These are phyloP conservation scores for Sanghuangporus weigelae DNA, from an alignment of 1,284 basidiomycete species.

Conservation along the genomic window DNA sequence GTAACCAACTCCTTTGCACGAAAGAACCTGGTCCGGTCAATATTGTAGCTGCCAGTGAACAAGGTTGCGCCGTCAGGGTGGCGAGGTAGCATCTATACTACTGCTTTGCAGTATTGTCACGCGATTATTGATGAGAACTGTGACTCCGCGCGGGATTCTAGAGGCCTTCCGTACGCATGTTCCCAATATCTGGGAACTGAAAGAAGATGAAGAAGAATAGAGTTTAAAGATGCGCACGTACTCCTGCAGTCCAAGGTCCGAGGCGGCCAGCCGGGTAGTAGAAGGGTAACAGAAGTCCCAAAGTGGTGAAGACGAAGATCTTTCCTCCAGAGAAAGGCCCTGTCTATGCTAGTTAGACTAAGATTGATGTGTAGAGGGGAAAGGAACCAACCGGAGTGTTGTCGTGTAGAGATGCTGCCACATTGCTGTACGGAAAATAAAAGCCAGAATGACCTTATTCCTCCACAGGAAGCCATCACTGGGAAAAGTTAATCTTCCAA, in stretches of 20 bases:
- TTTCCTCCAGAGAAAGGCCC: not conserved
- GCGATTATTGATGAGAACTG: not conserved
- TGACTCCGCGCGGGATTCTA: not conserved
- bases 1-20: not conserved
- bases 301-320: not conserved
- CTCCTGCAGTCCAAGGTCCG: not conserved
- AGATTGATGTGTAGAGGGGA: too few species aligned
- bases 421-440: too few species aligned
- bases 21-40: not conserved
- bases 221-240: not conserved
- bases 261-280: not conserved
- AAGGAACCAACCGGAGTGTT: too few species aligned
- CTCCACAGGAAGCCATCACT: too few species aligned
- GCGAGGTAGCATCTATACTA: not conserved
- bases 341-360: not conserved
- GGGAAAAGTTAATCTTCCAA: too few species aligned
- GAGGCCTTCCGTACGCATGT: not conserved
- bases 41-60: not conserved
- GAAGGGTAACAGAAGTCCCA: not conserved
- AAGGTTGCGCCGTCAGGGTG: not conserved
- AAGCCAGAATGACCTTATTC: too few species aligned
- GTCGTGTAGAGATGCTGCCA: too few species aligned
- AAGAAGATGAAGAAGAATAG: not conserved
- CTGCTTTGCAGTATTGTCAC: not conserved
- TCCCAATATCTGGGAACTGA: not conserved